These are phyloP conservation scores for Ophiostoma perfectum DNA, from an alignment of 2,329 filamentous ascomycete genomes.

Conservation along the genomic window DNA sequence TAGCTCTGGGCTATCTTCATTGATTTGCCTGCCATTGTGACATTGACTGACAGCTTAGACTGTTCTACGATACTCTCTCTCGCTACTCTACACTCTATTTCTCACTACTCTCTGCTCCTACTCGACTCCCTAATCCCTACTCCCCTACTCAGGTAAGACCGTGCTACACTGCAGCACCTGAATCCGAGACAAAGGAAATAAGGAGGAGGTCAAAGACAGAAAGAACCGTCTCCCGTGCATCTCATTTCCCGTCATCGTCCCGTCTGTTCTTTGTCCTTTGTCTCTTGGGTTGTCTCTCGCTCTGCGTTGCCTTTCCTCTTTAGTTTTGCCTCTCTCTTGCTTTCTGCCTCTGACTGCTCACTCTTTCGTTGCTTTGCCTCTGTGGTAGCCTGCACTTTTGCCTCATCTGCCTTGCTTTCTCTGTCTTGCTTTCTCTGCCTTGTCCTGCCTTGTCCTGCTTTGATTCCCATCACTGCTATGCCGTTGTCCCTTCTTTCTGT, in stretches of 20 bases:
- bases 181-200: constrained; percentile 13
- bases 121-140: background rate
- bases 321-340: background rate
- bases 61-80: background rate
- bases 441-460: background rate
- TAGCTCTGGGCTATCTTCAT: no score
- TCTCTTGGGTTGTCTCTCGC: background rate
- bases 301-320: background rate
- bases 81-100: background rate
- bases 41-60: background rate
- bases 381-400: background rate
- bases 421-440: background rate
- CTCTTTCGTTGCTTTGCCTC: background rate
- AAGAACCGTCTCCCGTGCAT: background rate
- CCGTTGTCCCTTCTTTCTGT: background rate
- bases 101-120: constrained; percentile 2
- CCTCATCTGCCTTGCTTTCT: background rate
- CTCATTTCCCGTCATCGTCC: constrained; percentile 1
- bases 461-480: background rate
- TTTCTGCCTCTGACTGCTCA: background rate
- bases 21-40: background rate
- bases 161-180: constrained; percentile 10
- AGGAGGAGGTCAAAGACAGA: background rate
- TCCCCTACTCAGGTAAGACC: background rate
- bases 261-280: background rate